Evolutionary conservation across 805 yeast species (phyloP), one percentile per base, ranked within the genome.

Genomic region (Sungouiella thailandica): DNA sequence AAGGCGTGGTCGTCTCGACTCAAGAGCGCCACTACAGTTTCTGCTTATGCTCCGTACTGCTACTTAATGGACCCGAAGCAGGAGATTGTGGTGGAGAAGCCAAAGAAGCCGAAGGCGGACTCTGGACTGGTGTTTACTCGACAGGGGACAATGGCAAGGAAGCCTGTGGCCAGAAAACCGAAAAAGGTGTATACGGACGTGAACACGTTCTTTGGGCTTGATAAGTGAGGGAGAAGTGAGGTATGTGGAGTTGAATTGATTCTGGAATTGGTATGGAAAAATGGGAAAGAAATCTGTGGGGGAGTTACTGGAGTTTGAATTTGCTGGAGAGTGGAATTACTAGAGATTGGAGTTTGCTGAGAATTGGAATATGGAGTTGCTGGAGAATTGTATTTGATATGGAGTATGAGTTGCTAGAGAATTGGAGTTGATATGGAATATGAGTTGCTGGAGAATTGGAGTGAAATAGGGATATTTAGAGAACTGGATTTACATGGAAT

Each of bases 121-220:
- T 13, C 17, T 32, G 34, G 30, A 28, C 39, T 15, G 36, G 27
- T 29, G 29, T 23, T 34, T 17, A 27, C 37, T 22, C 28, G 28
- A 17, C 27, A 30, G 25, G 32, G 27, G 5, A 15, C 22, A 5
- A 7, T 7, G 22, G 11, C 12, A 11, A 30, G 13, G 7, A 15
- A 15, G 22, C 19, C 27, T 9, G 22, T 19, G 14, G 4, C 7
- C 7, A 8, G 29, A 17, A 26, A 27, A 11, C 34, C 35, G 10
- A 23, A 25, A 6, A 23, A 17, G n/a, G 29, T 31, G 14, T 16
- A 25, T 7, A 27, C 39, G 5, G 18, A 40, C 36, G 53, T 42
- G 7, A 41, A 41, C n/a, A 25, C 34, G n/a, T 52, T 40, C 36
- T 52, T 52, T 34, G 42, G 40, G 18, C n/a, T n/a, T 28, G 40